These are phyloP conservation scores for Clarireedia hainanense DNA, from an alignment of 2,329 filamentous ascomycete genomes.

Conservation along the genomic window DNA sequence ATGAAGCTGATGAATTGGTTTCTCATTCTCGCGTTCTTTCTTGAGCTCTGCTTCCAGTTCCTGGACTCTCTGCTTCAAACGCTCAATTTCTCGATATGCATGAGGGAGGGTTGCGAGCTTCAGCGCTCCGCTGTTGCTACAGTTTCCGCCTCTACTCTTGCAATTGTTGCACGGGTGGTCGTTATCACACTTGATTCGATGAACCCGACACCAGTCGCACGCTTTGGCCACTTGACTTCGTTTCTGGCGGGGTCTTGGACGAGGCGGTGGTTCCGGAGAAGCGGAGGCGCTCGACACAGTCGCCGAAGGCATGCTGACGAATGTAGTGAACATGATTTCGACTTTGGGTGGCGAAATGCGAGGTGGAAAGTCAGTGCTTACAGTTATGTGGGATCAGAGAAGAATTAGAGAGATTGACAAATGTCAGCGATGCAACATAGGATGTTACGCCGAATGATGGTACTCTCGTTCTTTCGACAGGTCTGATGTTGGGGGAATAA, in stretches of 20 bases:
- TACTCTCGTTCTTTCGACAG: not conserved
- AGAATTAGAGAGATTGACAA: not conserved
- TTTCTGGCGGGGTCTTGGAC: constrained; percentile 10
- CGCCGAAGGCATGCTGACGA: constrained; percentile 7
- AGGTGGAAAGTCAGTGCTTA: not conserved
- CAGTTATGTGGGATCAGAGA: too few relatives aligned
- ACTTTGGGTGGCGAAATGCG: not conserved
- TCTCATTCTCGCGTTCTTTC: not conserved
- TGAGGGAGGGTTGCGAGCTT: constrained; percentile 28
- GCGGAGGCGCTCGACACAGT: not conserved
- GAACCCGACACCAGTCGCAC: constrained; percentile 35
- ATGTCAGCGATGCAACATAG: not conserved
- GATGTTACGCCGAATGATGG: not conserved
- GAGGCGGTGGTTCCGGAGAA: constrained; percentile 4
- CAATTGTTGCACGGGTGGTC: constrained; percentile 35
- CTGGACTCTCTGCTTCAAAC: constrained; percentile 28
- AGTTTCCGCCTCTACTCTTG: constrained; percentile 29
- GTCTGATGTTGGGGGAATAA: not conserved
- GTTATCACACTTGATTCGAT: constrained; percentile 37
- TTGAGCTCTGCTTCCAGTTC: constrained; percentile 29
- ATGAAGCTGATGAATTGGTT: constrained; percentile 1
- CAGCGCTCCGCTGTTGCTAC: constrained; percentile 29
- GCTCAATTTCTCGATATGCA: constrained; percentile 32
- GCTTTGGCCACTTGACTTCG: constrained; percentile 30
- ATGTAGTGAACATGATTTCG: constrained; percentile 7